Evolutionary conservation across 2,329 filamentous ascomycete genomes (phyloP).

Genomic region (Byssochlamys sp.): DNA sequence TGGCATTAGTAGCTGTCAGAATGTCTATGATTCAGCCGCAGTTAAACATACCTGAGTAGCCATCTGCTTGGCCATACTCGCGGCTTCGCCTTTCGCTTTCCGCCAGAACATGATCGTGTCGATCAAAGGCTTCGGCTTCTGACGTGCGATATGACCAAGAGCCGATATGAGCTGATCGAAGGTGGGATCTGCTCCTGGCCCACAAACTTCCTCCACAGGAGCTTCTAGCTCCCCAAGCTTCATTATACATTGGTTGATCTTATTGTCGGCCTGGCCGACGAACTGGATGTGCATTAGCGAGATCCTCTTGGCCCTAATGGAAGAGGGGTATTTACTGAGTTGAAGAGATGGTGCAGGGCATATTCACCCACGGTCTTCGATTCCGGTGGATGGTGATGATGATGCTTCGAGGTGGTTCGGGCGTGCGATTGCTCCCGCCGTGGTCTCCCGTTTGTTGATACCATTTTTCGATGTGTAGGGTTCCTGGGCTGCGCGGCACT

Average conservation of each 20-base stretch:
- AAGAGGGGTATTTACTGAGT: conserved; percentile 51
- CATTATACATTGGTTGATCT: conserved; percentile 79
- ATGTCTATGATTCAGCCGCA: neutral
- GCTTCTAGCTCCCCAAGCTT: conserved; percentile 71
- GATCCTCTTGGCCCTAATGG: neutral
- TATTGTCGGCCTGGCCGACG: conserved; percentile 91
- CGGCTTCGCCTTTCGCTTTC: conserved; percentile 86
- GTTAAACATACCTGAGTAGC: conserved; percentile 19
- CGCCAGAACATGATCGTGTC: conserved; percentile 98
- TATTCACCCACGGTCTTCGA: conserved; percentile 95
- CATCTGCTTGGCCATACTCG: conserved; percentile 53
- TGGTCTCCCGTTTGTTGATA: conserved; percentile 57
- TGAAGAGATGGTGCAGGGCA: conserved; percentile 91
- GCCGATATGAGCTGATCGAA: conserved; percentile 94
- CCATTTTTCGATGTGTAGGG: conserved; percentile 31
- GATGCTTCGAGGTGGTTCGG: conserved; percentile 63
- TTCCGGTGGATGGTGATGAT: conserved; percentile 48
- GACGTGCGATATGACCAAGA: conserved; percentile 84
- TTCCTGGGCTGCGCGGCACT: conserved; percentile 16
- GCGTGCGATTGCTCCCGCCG: conserved; percentile 65
- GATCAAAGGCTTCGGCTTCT: conserved; percentile 88
- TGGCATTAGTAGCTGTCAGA: conserved; percentile 1
- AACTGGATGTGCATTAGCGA: conserved; percentile 49
- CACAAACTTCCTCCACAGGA: conserved; percentile 80
- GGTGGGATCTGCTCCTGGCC: conserved; percentile 71